Evolutionary conservation across 257 asterid species (phyloP), one percentile per base, ranked within the genome.

Genomic region (Galeopsis tetrahit): DNA sequence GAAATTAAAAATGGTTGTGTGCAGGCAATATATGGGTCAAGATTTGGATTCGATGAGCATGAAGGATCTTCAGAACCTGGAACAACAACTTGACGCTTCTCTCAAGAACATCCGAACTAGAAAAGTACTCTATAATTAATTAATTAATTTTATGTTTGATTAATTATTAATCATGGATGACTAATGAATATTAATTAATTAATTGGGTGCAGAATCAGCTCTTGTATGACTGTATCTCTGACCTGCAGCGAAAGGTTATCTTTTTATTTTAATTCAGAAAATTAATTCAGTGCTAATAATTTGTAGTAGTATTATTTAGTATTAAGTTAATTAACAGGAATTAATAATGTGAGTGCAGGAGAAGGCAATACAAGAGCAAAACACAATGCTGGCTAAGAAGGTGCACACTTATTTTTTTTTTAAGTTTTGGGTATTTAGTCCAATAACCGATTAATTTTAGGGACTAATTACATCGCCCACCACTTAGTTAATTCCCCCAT

Each of bases 321-420:
- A n/a, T n/a, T n/a, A n/a, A n/a, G n/a, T n/a, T n/a, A 21, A 1
- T 21, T 21, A 21, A 21, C 28, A 21, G 28, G 28, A 21, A 21
- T 21, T 21, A 21, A 21, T 21, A 21, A 21, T 21, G 28, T 21
- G 28, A 21, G 28, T 21, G 28, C 84, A 92, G 98, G 93, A 89
- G 81, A 93, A 75, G 68, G 88, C 89, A 33, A 86, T 93, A 57
- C 87, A 86, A 71, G 97, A 88, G 85, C 93, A 90, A 72, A 93
- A 93, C 79, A 87, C 68, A 85, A 81, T 86, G 86, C 86, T 93
- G 43, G 44, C 84, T n/a, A 90, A 90, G 86, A 77, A 90, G 97
- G 97, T 21, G 28, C 28, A 0, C 28, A 21, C 28, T 21, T n/a
- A n/a, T n/a, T n/a, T n/a, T n/a, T n/a, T n/a, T n/a, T n/a, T n/a